Evolutionary conservation across 2,329 filamentous ascomycete genomes (phyloP).

Genomic region (Xylariaceae sp.): DNA sequence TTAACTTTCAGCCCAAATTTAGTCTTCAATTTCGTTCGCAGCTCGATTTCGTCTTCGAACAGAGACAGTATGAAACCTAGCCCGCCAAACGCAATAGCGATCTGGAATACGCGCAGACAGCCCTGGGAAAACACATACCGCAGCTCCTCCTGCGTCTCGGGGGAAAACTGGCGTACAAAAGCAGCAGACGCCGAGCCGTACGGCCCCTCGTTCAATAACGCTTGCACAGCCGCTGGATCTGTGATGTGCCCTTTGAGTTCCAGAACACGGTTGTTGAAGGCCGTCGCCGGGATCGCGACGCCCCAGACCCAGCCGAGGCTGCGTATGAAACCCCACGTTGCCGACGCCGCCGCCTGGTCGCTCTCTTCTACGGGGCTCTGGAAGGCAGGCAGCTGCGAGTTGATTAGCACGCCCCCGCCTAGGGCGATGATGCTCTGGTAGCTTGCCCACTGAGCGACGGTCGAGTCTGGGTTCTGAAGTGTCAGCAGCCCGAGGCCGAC

Average conservation of each 20-base stretch:
- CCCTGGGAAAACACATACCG: not conserved
- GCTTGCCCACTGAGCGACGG: constrained; percentile 43
- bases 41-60: not conserved
- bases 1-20: constrained; percentile 1
- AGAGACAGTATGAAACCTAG: not conserved
- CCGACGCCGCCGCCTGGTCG: constrained; percentile 41
- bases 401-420: constrained; percentile 45
- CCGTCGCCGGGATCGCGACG: constrained; percentile 46
- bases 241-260: not conserved
- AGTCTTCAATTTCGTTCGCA: constrained; percentile 1
- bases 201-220: not conserved
- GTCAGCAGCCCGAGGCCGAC: constrained; percentile 50
- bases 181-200: not conserved
- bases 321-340: constrained; percentile 48
- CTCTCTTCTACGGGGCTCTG: constrained; percentile 42
- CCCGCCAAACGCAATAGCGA: not conserved
- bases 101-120: not conserved
- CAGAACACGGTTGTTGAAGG: constrained; percentile 41
- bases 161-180: not conserved
- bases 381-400: constrained; percentile 48
- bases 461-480: constrained; percentile 41
- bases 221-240: not conserved
- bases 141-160: not conserved
- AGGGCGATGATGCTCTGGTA: constrained; percentile 44
- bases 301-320: constrained; percentile 50